Conservation (phyloP, 352 stramenopile genomes). For the Phytopythium aichiense region DNA sequence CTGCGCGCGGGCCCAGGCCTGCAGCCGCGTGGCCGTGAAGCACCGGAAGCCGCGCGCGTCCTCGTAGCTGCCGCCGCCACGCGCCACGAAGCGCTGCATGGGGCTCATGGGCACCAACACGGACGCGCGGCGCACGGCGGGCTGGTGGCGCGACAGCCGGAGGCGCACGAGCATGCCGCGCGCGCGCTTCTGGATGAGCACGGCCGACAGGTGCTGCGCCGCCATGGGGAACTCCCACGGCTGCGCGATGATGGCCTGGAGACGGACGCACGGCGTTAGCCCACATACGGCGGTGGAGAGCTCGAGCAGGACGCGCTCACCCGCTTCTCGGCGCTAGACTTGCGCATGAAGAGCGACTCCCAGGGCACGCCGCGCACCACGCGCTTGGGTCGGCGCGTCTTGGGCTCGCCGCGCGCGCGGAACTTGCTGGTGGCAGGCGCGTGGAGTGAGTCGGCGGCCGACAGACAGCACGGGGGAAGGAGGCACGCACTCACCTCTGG, state of each 20-base stretch:
- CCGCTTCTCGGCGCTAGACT: slow-evolving; percentile 55
- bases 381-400: slow-evolving; percentile 30
- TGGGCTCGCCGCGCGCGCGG: slow-evolving; percentile 35
- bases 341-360: slow-evolving; percentile 83
- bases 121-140: background rate
- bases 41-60: slow-evolving; percentile 53
- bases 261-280: background rate
- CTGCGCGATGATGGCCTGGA: slow-evolving; percentile 53
- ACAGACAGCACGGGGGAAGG: background rate
- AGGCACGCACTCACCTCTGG: slow-evolving; percentile 32
- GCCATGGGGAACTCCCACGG: slow-evolving; percentile 83
- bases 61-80: slow-evolving; percentile 36
- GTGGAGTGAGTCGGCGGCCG: background rate
- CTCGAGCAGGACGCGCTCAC: slow-evolving; percentile 17
- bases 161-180: slow-evolving; percentile 58
- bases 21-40: slow-evolving; percentile 56
- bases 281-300: background rate
- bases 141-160: slow-evolving; percentile 4
- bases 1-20: slow-evolving; percentile 73
- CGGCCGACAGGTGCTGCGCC: slow-evolving; percentile 68
- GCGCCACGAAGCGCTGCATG: slow-evolving; percentile 72
- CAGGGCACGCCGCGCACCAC: slow-evolving; percentile 31
- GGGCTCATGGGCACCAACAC: slow-evolving; percentile 15
- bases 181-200: slow-evolving; percentile 73
- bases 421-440: slow-evolving; percentile 40